Percentiles rank a stretch among this genome's conserved stretches.
Conservation (phyloP, 2,329 filamentous ascomycete genomes). For the Scolecobasidium constrictum region DNA sequence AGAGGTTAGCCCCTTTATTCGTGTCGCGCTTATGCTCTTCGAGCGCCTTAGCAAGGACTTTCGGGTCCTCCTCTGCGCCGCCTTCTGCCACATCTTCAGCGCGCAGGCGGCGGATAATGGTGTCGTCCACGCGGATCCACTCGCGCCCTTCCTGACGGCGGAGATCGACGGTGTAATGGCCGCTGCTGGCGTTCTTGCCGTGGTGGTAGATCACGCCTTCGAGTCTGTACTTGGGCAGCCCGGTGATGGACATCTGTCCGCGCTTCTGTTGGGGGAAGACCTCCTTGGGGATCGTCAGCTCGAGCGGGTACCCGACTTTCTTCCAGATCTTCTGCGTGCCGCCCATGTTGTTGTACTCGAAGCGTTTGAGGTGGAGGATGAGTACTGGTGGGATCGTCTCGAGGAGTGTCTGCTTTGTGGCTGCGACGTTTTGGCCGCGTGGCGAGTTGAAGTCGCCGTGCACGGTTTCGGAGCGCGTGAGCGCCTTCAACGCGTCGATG, state of each 20-base stretch:
- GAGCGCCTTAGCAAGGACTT: constrained; percentile 53
- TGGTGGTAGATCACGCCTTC: constrained; percentile 94
- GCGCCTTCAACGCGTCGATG: constrained; percentile 72
- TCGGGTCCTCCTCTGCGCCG: constrained; percentile 69
- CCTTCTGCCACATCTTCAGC: constrained; percentile 83
- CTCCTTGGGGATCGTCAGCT: constrained; percentile 87
- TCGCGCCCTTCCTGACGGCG: constrained; percentile 87
- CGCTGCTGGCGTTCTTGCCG: constrained; percentile 89
- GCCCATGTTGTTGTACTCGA: constrained; percentile 82
- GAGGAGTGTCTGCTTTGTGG: constrained; percentile 91
- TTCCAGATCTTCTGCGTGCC: constrained; percentile 98
- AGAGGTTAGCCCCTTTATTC: constrained; percentile 55
- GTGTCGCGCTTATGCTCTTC: constrained; percentile 51
- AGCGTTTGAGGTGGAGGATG: constrained; percentile 91
- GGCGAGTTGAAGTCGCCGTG: constrained; percentile 76
- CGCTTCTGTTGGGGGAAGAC: constrained; percentile 70
- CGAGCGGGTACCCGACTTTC: constrained; percentile 88
- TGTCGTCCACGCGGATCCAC: constrained; percentile 95
- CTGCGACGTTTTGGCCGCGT: constrained; percentile 63
- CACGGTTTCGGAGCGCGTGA: constrained; percentile 75
- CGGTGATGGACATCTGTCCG: constrained; percentile 52
- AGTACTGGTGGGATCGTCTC: constrained; percentile 84
- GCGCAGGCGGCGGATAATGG: constrained; percentile 71
- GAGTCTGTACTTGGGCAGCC: constrained; percentile 72
- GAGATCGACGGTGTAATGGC: constrained; percentile 97